Base-by-base conservation (phyloP, 768 basidiomycete genomes). In the Tremella fuciformis region DNA sequence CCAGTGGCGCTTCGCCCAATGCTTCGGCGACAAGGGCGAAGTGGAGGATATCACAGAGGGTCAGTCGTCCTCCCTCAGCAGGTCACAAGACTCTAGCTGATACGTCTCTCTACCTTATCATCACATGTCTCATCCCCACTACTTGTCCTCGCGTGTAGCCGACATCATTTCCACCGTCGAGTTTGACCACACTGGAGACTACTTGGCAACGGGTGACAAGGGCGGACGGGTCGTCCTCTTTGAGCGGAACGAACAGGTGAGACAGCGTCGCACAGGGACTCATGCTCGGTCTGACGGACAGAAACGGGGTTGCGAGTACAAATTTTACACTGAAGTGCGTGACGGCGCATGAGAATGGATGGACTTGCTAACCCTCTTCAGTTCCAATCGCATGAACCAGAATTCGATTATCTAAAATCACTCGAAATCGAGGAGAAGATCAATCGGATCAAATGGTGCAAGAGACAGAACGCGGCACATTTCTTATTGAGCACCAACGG, bases 351-450 rank as follows among this genome's bases (percentile, higher is more conserved):
- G 22, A 18, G 4, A 18, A n/a, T 21, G 7, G 40, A 57, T 26
- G 18, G 1, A 41, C 22, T 9, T 41, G 16, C 22, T 21, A 8
- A 44, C 4, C 24, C 34, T 60, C 13, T 19, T 25, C 40, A 75
- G 80, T 96, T 98, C 77, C 96, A 99, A 82, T 93, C 91, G 47
- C 96, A 99, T 78, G 96, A 99, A 78, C 96, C 96, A 55, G 96
- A 99, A 78, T 99, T 99, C 78, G 96, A 99, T 81, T 99, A 99
- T 79, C 86, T 99, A 75, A 99, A 99, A 83, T 96, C 91, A 21
- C 82, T 99, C 68, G 96, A 99, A 83, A 99, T 99, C 79, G 96
- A 99, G 80, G 96, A 99, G 84, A 99, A 99, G 87, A 99, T 99
- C 83, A 99, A 99, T 83, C 90, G 96, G 85, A 99, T 99, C 84